A percentile compares a stretch with the other conserved stretches of the same genome.
These are phyloP conservation scores for Magnaporthiopsis incrustans DNA, from an alignment of 2,329 filamentous ascomycete genomes.

Conservation along the genomic window DNA sequence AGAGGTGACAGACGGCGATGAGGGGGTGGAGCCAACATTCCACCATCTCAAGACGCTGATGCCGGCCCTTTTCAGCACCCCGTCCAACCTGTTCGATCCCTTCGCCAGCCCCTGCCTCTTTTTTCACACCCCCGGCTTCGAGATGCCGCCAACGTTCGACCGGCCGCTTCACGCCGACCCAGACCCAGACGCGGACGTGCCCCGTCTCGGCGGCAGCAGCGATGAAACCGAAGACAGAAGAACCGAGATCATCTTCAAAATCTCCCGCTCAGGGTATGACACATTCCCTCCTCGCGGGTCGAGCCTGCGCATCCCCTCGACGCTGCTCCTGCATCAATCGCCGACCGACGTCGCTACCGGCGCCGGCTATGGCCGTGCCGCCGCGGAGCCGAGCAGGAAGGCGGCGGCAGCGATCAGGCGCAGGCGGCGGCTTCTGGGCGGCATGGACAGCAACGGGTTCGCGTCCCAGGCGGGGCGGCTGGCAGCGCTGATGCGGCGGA, in stretches of 20 bases:
- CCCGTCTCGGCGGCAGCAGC: background rate
- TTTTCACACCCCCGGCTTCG: conserved; percentile 45
- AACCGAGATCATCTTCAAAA: conserved; percentile 14
- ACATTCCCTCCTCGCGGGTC: conserved; percentile 40
- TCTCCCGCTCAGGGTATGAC: conserved; percentile 33
- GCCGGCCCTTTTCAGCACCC: conserved; percentile 36
- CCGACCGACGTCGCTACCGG: conserved; percentile 13
- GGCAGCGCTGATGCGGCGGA: conserved; percentile 38
- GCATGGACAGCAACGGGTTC: conserved; percentile 31
- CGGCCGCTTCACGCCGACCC: background rate
- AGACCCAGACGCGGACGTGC: background rate
- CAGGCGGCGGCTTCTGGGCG: background rate
- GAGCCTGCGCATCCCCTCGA: conserved; percentile 39
- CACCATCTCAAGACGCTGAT: conserved; percentile 26
- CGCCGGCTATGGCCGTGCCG: background rate
- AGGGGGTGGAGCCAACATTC: conserved; percentile 26
- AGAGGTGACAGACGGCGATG: conserved; percentile 13
- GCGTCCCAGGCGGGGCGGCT: conserved; percentile 38
- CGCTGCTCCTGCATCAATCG: conserved; percentile 38
- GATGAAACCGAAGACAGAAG: conserved; percentile 8
- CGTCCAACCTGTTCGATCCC: conserved; percentile 46
- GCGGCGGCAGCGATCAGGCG: conserved; percentile 3
- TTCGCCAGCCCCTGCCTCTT: conserved; percentile 52
- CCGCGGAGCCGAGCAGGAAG: too few species aligned
- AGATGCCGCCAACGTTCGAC: conserved; percentile 36